Evolutionary conservation across 148 eudicot genomes (phyloP).

Genomic region (Dysphania ambrosioides): DNA sequence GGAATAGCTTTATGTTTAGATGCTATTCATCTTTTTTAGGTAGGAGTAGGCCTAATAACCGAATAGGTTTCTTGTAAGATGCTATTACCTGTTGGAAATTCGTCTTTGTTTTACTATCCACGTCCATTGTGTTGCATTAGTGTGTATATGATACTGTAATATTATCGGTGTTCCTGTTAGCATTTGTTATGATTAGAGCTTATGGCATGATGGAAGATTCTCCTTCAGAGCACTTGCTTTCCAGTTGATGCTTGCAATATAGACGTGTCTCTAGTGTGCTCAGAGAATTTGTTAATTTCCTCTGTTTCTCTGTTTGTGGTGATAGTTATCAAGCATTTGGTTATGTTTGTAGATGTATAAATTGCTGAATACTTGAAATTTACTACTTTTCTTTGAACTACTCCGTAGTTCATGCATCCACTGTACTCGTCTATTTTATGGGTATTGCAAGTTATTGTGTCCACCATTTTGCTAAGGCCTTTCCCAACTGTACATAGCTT

Average conservation of each 20-base stretch:
- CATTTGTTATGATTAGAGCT: not conserved
- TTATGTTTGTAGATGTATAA: not conserved
- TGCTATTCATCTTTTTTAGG: conserved; percentile 10
- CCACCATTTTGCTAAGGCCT: not conserved
- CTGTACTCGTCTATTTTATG: not conserved
- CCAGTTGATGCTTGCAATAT: not conserved
- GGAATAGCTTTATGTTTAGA: not conserved
- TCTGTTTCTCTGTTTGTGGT: not conserved
- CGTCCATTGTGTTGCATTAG: conserved; percentile 12
- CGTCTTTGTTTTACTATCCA: conserved; percentile 8
- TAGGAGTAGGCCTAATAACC: not conserved
- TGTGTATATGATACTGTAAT: not conserved
- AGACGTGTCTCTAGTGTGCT: not conserved
- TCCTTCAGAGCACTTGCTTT: not conserved
- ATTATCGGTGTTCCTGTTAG: not conserved
- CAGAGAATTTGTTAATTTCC: not conserved
- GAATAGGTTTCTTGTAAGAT: conserved; percentile 4
- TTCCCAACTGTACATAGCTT: not conserved
- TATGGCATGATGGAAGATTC: not conserved
- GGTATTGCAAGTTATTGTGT: not conserved
- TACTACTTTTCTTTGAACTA: not conserved
- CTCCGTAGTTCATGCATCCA: no score
- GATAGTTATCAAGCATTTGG: not conserved
- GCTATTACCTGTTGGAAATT: conserved; percentile 2
- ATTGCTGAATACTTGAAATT: not conserved